Evolutionary conservation across 768 basidiomycete species (phyloP), one percentile per base, ranked within the genome.

Genomic region (Lentinula raphanica): DNA sequence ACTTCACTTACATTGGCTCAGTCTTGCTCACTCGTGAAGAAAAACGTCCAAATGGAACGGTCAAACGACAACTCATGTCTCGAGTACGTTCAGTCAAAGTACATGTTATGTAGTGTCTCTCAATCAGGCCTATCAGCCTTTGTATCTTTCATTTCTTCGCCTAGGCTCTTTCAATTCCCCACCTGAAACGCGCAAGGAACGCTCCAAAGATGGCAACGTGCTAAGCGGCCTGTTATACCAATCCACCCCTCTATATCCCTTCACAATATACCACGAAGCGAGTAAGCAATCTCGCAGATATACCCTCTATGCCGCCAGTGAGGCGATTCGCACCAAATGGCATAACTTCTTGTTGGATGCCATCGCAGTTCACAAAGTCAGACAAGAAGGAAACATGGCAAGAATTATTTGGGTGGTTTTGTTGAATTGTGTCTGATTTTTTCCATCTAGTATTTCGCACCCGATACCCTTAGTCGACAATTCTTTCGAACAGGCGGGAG

Each of bases 81-180:
- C 77, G 90, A 58, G 91, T 93, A 69, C 56, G 85, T 54, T 17
- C 11, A 19, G 39, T 7, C 8, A n/a, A 19, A 4, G 19, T 8
- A 29, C 56, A 27, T 49, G 29, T 19, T 27, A 27, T 27, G 40
- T 5, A 19, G 13, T 48, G 46, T 60, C 3, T 50, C 9, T 51
- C 42, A 59, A 49, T 60, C 56, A 17, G 36, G 35, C 35, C 31
- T 13, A 17, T 5, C 61, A 93, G 92, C 92, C 92, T 28, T 81
- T 94, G 56, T 87, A 90, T 3, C 71, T 94, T 2, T 86, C 88
- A 36, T 92, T 86, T 62, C 79, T 94, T n/a, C 83, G 82, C 17
- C 76, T 92, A 7, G 90, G 80, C 28, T 71, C 79, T 15, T 94
- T 93, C 66, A 74, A 78, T 19, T 75, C 67, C 1, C 74, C 80